Evolutionary conservation across 1,139 yeast genomes (phyloP), one percentile per base, ranked within the genome.

Genomic region (Sugiyamaella novakii): DNA sequence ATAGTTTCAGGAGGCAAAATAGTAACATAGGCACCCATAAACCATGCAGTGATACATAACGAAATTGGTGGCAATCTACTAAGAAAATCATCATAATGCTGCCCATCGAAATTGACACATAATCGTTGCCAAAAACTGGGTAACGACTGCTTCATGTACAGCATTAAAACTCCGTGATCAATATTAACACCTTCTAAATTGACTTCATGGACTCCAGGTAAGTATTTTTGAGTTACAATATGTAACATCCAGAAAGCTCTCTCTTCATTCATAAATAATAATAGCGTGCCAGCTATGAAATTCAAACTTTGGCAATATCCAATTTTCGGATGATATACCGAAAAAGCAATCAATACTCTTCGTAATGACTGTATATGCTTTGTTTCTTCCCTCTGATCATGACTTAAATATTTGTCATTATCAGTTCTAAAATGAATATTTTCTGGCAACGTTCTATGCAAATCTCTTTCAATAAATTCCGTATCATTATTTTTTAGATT

Each of bases 261-360:
- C 62, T 92, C 98, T 64, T 92, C 98, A 54, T 81, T 84, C 84
- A 91, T 77, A 63, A 91, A 89, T 15, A 92, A 69, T 34, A 92
- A 71, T 38, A 92, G 69, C 50, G 89, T 73, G 0, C 97, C 98
- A 1, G 95, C 95, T 44, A 92, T 75, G 65, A 92, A 92, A 62
- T 92, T 92, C 61, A 92, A 77, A 15, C 96, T 87, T 66, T 92
- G 98, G 66, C 98, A 92, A 69, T 92, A 92, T 1, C 98, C 98
- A 46, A 91, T 87, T 42, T 83, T 82, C 1, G 98, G 97, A 61
- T 84, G 88, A 62, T 86, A 86, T 18, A 84, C 79, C 1, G 98
- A 84, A 68, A 91, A 92, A 12, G 96, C 87, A 18, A 81, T 79
- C 43, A 92, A 73, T 0, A 92, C 95, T 43, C 96, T 74, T 48